These are phyloP conservation scores for Ascochyta fabae DNA, from an alignment of 2,329 filamentous ascomycete genomes.

Conservation along the genomic window DNA sequence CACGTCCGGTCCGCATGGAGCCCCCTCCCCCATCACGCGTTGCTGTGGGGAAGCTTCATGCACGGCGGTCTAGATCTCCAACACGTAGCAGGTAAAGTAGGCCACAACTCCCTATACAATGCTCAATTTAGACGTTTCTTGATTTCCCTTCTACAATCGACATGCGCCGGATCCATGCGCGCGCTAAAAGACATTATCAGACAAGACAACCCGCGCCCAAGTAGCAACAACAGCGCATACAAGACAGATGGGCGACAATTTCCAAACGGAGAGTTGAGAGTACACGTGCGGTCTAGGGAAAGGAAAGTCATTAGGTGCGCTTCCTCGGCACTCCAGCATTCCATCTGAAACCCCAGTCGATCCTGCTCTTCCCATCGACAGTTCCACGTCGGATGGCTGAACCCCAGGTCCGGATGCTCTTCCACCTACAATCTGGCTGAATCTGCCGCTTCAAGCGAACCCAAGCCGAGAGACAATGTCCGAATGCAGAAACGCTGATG, in stretches of 20 bases:
- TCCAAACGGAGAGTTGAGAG: conserved; percentile 6
- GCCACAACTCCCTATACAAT: not conserved
- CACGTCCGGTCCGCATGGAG: not conserved
- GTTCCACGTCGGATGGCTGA: conserved; percentile 28
- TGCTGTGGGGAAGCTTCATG: conserved; percentile 5
- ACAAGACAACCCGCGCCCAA: conserved; percentile 2
- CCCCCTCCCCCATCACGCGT: conserved; percentile 1
- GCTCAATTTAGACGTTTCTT: conserved; percentile 34
- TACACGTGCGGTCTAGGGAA: conserved; percentile 8
- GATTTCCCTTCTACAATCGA: conserved; percentile 30
- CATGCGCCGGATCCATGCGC: conserved; percentile 17
- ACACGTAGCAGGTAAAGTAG: conserved; percentile 6
- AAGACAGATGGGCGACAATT: not conserved
- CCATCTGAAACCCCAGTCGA: conserved; percentile 42
- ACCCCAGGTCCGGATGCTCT: conserved; percentile 33
- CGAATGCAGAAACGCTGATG: conserved; percentile 35
- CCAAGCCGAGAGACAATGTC: conserved; percentile 36
- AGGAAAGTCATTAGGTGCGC: conserved; percentile 32
- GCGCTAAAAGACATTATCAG: conserved; percentile 22
- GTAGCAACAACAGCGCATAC: conserved; percentile 8
- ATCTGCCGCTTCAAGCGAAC: conserved; percentile 30
- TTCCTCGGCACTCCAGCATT: conserved; percentile 31
- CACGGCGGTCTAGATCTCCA: not conserved
- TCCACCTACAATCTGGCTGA: conserved; percentile 19
- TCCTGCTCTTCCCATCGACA: conserved; percentile 23